phyloP scores from a whole-genome alignment of 768 basidiomycete species.

The Mrakia frigida region DNA sequence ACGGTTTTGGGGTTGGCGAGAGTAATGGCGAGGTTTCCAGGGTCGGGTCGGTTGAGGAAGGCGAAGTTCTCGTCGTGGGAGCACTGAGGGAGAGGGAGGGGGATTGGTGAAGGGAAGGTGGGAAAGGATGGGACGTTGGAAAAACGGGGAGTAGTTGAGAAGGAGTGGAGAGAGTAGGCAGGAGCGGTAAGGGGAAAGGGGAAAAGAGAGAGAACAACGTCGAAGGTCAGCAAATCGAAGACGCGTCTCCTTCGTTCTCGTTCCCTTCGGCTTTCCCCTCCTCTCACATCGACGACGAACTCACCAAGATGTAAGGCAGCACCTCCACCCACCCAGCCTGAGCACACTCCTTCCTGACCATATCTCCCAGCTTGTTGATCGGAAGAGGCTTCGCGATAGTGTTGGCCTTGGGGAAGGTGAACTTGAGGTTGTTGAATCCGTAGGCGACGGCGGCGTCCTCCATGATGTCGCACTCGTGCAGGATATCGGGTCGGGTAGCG shows the following conservation, averaged over 20 bases:
- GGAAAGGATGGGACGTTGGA: constrained; percentile 8
- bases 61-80: constrained; percentile 96
- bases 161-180: constrained; percentile 44
- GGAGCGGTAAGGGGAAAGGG: constrained; percentile 46
- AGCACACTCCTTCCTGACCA: constrained; percentile 84
- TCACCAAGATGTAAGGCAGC: constrained; percentile 82
- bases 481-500: constrained; percentile 92
- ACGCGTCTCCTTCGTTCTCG: background rate
- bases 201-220: constrained; percentile 23
- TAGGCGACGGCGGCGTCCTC: constrained; percentile 97
- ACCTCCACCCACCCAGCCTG: constrained; percentile 95
- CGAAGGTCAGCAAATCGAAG: constrained; percentile 2
- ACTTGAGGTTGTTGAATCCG: constrained; percentile 93
- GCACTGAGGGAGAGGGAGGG: constrained; percentile 51
- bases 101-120: background rate
- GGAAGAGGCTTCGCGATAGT: constrained; percentile 90
- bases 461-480: constrained; percentile 97
- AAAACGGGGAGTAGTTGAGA: constrained; percentile 15
- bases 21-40: constrained; percentile 72
- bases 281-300: constrained; percentile 38
- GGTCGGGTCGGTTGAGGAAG: constrained; percentile 81
- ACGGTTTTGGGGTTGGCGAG: constrained; percentile 96
- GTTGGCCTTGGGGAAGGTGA: constrained; percentile 85
- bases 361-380: constrained; percentile 82
- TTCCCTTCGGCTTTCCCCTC: no score